Evolutionary conservation across 495 filamentous ascomycete species (phyloP), one percentile per base, ranked within the genome.

Genomic region (Aspergillus bertholletiae): DNA sequence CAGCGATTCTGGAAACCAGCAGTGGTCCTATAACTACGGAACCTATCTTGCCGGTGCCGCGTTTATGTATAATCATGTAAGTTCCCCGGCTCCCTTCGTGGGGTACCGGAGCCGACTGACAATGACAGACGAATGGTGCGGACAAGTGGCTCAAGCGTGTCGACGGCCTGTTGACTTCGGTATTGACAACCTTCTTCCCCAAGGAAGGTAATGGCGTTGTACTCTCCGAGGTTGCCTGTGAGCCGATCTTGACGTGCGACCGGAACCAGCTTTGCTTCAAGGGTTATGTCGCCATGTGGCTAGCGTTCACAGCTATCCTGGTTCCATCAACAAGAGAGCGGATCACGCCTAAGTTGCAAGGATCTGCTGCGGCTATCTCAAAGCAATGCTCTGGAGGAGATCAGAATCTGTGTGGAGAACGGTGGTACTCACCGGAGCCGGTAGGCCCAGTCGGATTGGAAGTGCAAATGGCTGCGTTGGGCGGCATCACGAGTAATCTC

Each of bases 231-330:
- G 77, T 85, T 15, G 81, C 87, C 20, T 92, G 88, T 71, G 88
- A 92, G 64, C 68, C 78, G 3, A 72, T 74, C 48, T 58, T 70
- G 23, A 76, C 63, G 1, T 90, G 88, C 65, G 78, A 90, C 58
- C 62, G 80, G 30, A 86, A 91, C 66, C 84, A 89, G 64, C 81
- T 83, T 51, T 80, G 80, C 30, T 92, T 92, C 78, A 92, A 91
- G 64, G 87, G 85, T 5, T 89, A 87, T 63, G 74, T 89, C 2
- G 70, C 87, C 4, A 81, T 88, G 20, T 91, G 88, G 85, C 79
- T 94, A 74, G 86, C 86, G 3, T 75, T 81, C 11, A 83, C 85
- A 3, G 84, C 83, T 1, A 85, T 87, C 54, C 79, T 89, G 2
- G 69, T 64, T 1, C 69, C 72, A 7, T 85, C 77, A 63, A 88